These are phyloP conservation scores for Hippophae rhamnoides DNA, from an alignment of 306 rosid genomes.

Conservation along the genomic window DNA sequence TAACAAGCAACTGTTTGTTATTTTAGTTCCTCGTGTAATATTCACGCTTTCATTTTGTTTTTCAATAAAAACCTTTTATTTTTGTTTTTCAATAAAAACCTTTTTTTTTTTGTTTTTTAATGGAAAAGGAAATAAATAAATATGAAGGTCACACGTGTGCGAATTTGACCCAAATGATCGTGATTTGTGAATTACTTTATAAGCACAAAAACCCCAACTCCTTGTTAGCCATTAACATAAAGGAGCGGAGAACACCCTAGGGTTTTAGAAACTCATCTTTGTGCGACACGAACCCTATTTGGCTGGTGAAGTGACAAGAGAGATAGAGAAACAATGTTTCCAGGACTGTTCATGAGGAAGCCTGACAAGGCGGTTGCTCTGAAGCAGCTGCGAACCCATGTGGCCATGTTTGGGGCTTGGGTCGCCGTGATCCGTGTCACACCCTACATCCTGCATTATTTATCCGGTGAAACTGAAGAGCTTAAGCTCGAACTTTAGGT, in stretches of 20 bases:
- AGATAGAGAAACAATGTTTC: conserved; percentile 44
- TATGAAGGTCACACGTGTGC: too few relatives aligned
- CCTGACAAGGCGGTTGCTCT: conserved; percentile 80
- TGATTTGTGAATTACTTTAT: not conserved
- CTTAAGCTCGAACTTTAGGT: conserved; percentile 64
- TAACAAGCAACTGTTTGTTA: too few relatives aligned
- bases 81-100: too few relatives aligned
- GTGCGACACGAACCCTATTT: too few relatives aligned
- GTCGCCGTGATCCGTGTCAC: conserved; percentile 68
- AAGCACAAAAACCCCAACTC: conserved; percentile 11
- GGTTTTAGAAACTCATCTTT: too few relatives aligned
- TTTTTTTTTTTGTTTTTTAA: too few relatives aligned
- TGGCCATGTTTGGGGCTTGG: conserved; percentile 75
- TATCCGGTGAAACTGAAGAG: conserved; percentile 59
- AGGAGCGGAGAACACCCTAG: not conserved
- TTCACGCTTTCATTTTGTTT: too few relatives aligned
- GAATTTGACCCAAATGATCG: too few relatives aligned
- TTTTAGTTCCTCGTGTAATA: too few relatives aligned
- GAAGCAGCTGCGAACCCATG: conserved; percentile 79
- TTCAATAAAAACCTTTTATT: too few relatives aligned
- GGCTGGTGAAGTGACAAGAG: not conserved
- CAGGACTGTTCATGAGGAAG: conserved; percentile 91
- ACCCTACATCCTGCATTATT: conserved; percentile 69
- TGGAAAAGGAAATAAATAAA: too few relatives aligned
- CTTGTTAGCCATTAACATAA: not conserved